Conservation (phyloP, 2,329 filamentous ascomycete species). For the Keithomyces neogunnii region DNA sequence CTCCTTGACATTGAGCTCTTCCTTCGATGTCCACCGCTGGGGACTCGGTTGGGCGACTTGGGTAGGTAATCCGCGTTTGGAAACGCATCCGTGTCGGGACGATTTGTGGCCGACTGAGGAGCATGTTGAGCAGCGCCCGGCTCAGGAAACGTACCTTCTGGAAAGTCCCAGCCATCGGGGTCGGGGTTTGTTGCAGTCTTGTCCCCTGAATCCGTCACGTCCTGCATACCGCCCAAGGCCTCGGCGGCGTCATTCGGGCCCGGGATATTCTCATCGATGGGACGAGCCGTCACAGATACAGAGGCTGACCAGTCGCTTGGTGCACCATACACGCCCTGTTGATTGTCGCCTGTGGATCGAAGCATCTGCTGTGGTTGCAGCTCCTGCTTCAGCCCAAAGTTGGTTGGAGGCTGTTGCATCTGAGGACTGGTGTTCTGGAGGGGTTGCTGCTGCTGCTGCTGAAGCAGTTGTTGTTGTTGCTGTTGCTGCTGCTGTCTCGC, state of each 20-base stretch:
- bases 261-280: conserved; percentile 24
- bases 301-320: conserved; percentile 26
- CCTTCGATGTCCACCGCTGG: conserved; percentile 58
- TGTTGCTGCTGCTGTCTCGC: conserved; percentile 34
- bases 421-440: conserved; percentile 53
- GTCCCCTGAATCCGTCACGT: conserved; percentile 34
- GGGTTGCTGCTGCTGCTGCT: conserved; percentile 30
- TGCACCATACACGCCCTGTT: conserved; percentile 30
- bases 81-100: conserved; percentile 83
- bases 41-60: conserved; percentile 68
- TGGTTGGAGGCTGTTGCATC: conserved; percentile 29
- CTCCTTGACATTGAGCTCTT: conserved; percentile 72
- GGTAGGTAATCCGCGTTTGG: conserved; percentile 71
- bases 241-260: conserved; percentile 31
- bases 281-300: conserved; percentile 24
- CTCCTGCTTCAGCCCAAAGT: conserved; percentile 27
- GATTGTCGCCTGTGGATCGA: conserved; percentile 42
- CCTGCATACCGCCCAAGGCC: conserved; percentile 27
- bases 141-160: conserved; percentile 63
- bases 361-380: conserved; percentile 41
- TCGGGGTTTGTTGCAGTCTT: conserved; percentile 41
- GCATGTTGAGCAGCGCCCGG: conserved; percentile 33
- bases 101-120: conserved; percentile 42
- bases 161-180: conserved; percentile 85
- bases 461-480: too few species aligned